These are phyloP conservation scores for Setaria italica DNA, from an alignment of 202 grass and related monocot genomes.

Conservation along the genomic window DNA sequence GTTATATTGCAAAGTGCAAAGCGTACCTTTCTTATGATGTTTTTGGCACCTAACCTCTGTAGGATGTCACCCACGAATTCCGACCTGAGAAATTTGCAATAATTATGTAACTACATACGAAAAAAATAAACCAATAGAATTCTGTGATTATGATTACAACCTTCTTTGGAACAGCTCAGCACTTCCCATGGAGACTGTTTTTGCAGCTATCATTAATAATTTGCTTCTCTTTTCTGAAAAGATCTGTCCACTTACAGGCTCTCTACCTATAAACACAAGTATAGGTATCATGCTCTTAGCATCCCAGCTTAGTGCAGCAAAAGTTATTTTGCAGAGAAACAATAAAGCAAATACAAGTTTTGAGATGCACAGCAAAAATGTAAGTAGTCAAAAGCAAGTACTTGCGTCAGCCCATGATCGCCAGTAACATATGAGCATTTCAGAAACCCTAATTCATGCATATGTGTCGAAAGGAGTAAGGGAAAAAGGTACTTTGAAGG, in stretches of 20 bases:
- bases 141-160: constrained; percentile 40
- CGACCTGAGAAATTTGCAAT: constrained; percentile 61
- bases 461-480: constrained; percentile 19
- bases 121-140: constrained; percentile 20
- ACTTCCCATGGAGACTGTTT: constrained; percentile 58
- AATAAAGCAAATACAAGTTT: constrained; percentile 26
- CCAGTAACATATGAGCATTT: constrained; percentile 10
- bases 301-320: constrained; percentile 23
- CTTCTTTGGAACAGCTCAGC: constrained; percentile 70
- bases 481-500: constrained; percentile 19
- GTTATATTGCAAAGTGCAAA: constrained; percentile 30
- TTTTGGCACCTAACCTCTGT: constrained; percentile 61
- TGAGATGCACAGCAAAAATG: background rate
- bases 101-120: constrained; percentile 26
- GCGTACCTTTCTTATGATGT: constrained; percentile 51
- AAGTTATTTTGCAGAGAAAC: constrained; percentile 35
- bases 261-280: constrained; percentile 47
- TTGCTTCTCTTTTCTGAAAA: constrained; percentile 82
- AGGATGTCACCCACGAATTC: constrained; percentile 67
- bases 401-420: constrained; percentile 16
- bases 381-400: constrained; percentile 15
- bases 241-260: constrained; percentile 52
- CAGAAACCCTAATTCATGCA: constrained; percentile 2
- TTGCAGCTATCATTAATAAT: constrained; percentile 71
- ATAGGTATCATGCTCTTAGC: constrained; percentile 25